Evolutionary conservation across 371 early-diverging fungal species (phyloP).

Genomic region (Apophysomyces sp.): DNA sequence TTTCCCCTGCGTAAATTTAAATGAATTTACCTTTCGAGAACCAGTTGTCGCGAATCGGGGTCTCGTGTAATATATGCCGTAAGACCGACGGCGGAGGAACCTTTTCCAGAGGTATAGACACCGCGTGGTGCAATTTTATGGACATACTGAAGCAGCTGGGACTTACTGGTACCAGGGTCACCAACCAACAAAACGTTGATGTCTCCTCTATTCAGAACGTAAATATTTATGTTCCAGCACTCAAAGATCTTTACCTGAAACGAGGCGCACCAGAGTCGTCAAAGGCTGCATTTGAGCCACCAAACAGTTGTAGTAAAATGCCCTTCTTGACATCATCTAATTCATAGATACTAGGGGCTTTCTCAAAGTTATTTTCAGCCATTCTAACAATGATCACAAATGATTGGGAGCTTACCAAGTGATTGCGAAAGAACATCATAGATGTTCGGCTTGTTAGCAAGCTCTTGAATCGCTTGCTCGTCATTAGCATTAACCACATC

Average conservation of each 20-base stretch:
- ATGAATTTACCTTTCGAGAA: constrained; percentile 81
- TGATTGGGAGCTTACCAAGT: constrained; percentile 42
- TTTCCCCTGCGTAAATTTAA: neutral
- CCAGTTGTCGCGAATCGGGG: constrained; percentile 95
- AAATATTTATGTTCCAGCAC: neutral
- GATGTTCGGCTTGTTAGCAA: constrained; percentile 65
- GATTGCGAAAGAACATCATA: constrained; percentile 84
- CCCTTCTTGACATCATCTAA: constrained; percentile 99
- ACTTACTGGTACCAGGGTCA: constrained; percentile 99
- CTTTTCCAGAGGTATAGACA: constrained; percentile 99
- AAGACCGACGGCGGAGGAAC: constrained; percentile 98
- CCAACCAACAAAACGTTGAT: constrained; percentile 98
- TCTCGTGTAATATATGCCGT: constrained; percentile 99
- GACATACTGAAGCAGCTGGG: constrained; percentile 95
- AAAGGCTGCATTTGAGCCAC: constrained; percentile 88
- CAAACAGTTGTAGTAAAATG: constrained; percentile 96
- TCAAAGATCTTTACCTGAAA: constrained; percentile 36
- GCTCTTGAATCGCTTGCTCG: constrained; percentile 60
- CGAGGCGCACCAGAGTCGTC: constrained; percentile 72
- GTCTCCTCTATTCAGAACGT: constrained; percentile 72
- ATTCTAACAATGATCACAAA: neutral
- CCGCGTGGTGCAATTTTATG: constrained; percentile 98
- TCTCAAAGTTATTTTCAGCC: constrained; percentile 2
- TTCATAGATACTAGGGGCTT: constrained; percentile 97
- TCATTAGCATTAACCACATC: constrained; percentile 58